Percentiles rank a stretch among this genome's conserved stretches.
Evolutionary conservation across 106 monocot genomes (phyloP).

Genomic region (Allium sativum): DNA sequence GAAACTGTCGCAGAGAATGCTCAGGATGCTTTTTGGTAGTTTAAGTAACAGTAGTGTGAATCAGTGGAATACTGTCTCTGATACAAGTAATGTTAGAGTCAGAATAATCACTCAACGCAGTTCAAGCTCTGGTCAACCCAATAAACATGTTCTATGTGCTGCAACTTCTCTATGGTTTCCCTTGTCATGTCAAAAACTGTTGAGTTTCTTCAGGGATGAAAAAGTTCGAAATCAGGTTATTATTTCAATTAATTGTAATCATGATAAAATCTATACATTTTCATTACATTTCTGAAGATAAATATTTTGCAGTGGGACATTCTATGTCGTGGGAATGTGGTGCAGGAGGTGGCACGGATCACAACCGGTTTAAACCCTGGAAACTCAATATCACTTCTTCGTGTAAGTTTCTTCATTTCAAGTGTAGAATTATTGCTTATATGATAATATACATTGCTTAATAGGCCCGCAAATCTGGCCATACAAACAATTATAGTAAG

Average conservation of each 20-base stretch:
- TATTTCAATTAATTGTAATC: too few relatives aligned
- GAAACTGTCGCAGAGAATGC: slow-evolving; percentile 68
- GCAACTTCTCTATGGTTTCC: slow-evolving; percentile 84
- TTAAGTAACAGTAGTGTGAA: slow-evolving; percentile 30
- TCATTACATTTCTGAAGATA: not conserved
- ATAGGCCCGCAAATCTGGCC: too few relatives aligned
- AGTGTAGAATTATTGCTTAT: too few relatives aligned
- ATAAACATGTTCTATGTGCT: slow-evolving; percentile 64
- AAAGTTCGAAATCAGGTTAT: slow-evolving; percentile 59
- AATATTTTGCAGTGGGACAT: slow-evolving; percentile 60
- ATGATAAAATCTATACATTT: not conserved
- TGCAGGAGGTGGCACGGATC: slow-evolving; percentile 49
- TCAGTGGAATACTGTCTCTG: slow-evolving; percentile 32
- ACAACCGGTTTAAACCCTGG: slow-evolving; percentile 31
- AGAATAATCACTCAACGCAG: slow-evolving; percentile 60
- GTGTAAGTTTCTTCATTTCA: slow-evolving; percentile 16
- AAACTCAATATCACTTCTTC: slow-evolving; percentile 35
- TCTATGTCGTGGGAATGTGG: slow-evolving; percentile 41
- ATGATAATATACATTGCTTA: not conserved
- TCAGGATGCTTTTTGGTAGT: slow-evolving; percentile 45
- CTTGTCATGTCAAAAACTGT: slow-evolving; percentile 50
- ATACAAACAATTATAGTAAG: too few relatives aligned
- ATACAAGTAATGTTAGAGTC: slow-evolving; percentile 60
- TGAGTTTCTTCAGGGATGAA: slow-evolving; percentile 80
- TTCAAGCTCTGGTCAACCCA: slow-evolving; percentile 53